A percentile compares a stretch with the other conserved stretches of the same genome.
Evolutionary conservation across 371 early-diverging fungal species (phyloP).

Genomic region (Nematocida ironsii): DNA sequence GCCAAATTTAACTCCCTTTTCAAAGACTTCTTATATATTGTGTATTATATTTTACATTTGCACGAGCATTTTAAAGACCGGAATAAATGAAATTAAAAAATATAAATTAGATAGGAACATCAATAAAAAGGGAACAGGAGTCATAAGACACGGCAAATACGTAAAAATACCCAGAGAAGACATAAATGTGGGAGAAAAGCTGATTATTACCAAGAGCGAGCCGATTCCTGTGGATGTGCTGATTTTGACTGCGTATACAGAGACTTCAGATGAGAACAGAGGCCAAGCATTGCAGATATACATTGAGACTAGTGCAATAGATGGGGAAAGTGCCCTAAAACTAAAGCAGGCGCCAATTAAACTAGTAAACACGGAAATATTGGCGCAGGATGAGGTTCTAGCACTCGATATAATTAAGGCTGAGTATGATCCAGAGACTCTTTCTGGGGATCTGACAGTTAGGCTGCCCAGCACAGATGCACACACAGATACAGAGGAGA

Average conservation of each 20-base stretch:
- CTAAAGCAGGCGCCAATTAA: conserved; percentile 30
- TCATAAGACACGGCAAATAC: conserved; percentile 16
- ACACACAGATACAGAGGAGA: neutral
- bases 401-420: conserved; percentile 13
- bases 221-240: conserved; percentile 73
- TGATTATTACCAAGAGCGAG: conserved; percentile 71
- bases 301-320: conserved; percentile 87
- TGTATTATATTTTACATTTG: conserved; percentile 78
- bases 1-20: conserved; percentile 74
- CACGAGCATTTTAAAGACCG: conserved; percentile 84
- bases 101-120: conserved; percentile 75
- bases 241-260: conserved; percentile 68
- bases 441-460: conserved; percentile 33
- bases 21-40: conserved; percentile 66
- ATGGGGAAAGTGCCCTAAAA: conserved; percentile 91
- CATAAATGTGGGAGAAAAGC: conserved; percentile 72
- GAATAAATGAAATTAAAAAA: conserved; percentile 82
- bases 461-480: neutral
- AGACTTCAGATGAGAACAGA: conserved; percentile 49
- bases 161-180: conserved; percentile 59
- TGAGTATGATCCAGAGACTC: neutral
- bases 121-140: conserved; percentile 8
- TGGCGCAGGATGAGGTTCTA: conserved; percentile 37
- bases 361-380: conserved; percentile 21
- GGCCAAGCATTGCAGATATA: conserved; percentile 71